These are phyloP conservation scores for Kwoniella shivajii DNA, from an alignment of 1,284 basidiomycete species.

Conservation along the genomic window DNA sequence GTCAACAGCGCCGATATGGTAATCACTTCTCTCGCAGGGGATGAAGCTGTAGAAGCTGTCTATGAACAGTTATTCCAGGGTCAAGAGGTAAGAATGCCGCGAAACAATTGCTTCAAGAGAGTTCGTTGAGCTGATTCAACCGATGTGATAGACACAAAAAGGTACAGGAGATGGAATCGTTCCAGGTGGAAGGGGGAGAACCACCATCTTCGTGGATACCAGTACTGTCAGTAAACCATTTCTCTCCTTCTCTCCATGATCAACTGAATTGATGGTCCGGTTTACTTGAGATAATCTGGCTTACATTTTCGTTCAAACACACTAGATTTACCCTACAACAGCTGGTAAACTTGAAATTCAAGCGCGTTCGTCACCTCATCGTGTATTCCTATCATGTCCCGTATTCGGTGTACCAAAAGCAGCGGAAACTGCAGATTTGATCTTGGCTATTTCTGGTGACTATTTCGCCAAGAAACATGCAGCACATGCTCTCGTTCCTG, in stretches of 20 bases:
- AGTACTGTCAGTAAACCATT: conserved; percentile 64
- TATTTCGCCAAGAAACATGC: conserved; percentile 80
- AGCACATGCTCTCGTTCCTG: conserved; percentile 69
- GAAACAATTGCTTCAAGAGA: too few species aligned
- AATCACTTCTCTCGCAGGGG: conserved; percentile 73
- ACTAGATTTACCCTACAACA: conserved; percentile 68
- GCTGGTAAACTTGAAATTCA: conserved; percentile 75
- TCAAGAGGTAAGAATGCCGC: conserved; percentile 60
- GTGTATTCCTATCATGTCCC: conserved; percentile 73
- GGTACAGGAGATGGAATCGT: conserved; percentile 47
- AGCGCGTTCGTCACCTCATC: conserved; percentile 64
- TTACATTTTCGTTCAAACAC: background rate
- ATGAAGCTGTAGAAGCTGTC: conserved; percentile 70
- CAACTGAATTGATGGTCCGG: too few species aligned
- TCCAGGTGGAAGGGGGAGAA: conserved; percentile 49
- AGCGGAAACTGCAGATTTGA: conserved; percentile 69
- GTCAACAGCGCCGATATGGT: conserved; percentile 70
- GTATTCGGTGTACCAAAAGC: conserved; percentile 71
- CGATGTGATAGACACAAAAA: conserved; percentile 28
- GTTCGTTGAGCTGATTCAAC: conserved; percentile 6
- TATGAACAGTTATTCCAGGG: conserved; percentile 67
- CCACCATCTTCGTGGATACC: conserved; percentile 78
- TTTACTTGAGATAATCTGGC: background rate
- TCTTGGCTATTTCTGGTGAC: conserved; percentile 80
- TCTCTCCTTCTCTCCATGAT: background rate